Percentiles rank a stretch among this genome's conserved stretches.
These are phyloP conservation scores for Coemansia reversa DNA, from an alignment of 192 early-diverging fungal genomes.

Conservation along the genomic window DNA sequence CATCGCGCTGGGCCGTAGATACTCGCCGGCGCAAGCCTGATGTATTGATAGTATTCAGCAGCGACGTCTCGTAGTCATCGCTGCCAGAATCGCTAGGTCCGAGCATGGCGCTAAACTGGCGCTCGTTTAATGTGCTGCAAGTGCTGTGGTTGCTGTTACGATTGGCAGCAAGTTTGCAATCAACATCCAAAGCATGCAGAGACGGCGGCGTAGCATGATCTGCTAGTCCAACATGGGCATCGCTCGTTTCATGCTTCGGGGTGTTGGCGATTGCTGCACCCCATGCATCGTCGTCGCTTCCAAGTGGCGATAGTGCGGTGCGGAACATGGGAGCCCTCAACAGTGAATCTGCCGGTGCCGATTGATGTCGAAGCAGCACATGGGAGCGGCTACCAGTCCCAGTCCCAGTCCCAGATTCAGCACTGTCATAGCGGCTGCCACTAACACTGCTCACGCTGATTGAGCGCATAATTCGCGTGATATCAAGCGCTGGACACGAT, in stretches of 20 bases:
- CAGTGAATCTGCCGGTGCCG: conserved; percentile 3
- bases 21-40: conserved; percentile 42
- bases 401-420: background rate
- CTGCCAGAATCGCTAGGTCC: conserved; percentile 3
- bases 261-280: conserved; percentile 9
- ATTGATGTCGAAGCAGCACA: conserved; percentile 5
- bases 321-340: conserved; percentile 1
- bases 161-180: background rate
- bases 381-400: background rate
- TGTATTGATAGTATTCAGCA: conserved; percentile 5
- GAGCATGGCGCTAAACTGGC: background rate
- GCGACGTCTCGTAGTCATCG: background rate
- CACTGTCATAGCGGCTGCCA: background rate
- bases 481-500: conserved; percentile 47
- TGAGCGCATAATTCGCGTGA: conserved; percentile 50
- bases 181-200: background rate
- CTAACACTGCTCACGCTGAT: conserved; percentile 31
- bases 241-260: conserved; percentile 1
- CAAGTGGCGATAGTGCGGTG: conserved; percentile 12
- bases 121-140: conserved; percentile 1
- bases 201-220: background rate
- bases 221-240: background rate
- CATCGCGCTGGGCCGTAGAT: conserved; percentile 24
- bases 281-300: conserved; percentile 13
- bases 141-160: conserved; percentile 7